Base-by-base conservation (phyloP, 768 basidiomycete species). In the Piloderma croceum region DNA sequence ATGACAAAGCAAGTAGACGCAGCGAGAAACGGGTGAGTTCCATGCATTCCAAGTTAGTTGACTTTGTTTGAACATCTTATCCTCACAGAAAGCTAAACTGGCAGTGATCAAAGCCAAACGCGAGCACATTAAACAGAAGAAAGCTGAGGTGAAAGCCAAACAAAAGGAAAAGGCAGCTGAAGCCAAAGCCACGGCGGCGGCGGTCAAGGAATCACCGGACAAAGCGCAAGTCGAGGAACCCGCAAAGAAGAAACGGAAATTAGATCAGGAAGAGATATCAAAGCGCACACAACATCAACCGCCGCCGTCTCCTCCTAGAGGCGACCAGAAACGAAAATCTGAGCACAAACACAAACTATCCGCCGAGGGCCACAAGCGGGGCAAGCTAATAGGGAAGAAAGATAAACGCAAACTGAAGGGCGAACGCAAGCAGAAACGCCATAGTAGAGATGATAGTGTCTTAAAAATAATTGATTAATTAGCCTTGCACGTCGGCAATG, bases 11-110 rank as follows among this genome's bases (percentile, higher is more conserved):
- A 47, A 86, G 83, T 2, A 84, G 77, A 49, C 73, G 83, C 36
- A 74, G 74, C 3, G 60, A 74, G 45, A 85, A 82, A 58, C 71
- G 77, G 60, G 85, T 81, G 50, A 18, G 70, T 52, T n/a, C 27
- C 27, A 29, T 29, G 27, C 27, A 9, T 29, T 15, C 27, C 27
- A 9, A 15, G 9, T 15, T 15, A 9, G 27, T 9, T 29, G 9
- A 1, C 39, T 12, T 39, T 5, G 10, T 21, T 24, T 7, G 12
- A 12, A 15, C 7, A 17, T 13, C 23, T 33, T 20, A 25, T 22
- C 6, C 17, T 21, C 13, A 24, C 48, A 81, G 77, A 70, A 69
- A 65, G 70, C 63, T 7, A 73, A 71, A 42, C 61, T 68, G 31
- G 66, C 52, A 5, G 53, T 59, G 21, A 52, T 75, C 37, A 73